These are phyloP conservation scores for Populus hybrid DNA, from an alignment of 441 rosid genomes.

Conservation along the genomic window DNA sequence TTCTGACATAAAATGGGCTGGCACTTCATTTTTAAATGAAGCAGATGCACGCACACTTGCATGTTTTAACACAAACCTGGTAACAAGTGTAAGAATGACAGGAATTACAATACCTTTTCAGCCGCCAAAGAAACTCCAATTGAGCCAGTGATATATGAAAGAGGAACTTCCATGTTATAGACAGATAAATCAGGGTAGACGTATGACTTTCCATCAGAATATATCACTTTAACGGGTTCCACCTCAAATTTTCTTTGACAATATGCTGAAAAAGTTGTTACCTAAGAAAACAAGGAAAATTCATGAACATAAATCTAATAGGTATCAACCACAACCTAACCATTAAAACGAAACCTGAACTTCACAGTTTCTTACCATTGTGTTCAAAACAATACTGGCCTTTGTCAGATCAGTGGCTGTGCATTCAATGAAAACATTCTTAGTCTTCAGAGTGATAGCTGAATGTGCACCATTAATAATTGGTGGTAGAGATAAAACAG, in stretches of 20 bases:
- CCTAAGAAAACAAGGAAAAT: conserved; percentile 38
- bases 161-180: conserved; percentile 71
- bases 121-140: conserved; percentile 75
- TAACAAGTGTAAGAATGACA: not conserved
- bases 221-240: conserved; percentile 87
- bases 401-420: conserved; percentile 93
- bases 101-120: conserved; percentile 56
- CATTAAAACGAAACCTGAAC: conserved; percentile 14
- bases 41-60: not conserved
- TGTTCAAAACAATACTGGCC: conserved; percentile 91
- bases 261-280: conserved; percentile 67
- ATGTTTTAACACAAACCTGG: not conserved
- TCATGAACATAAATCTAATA: not conserved
- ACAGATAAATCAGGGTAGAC: conserved; percentile 72
- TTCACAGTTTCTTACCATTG: conserved; percentile 55
- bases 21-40: not conserved
- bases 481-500: conserved; percentile 90
- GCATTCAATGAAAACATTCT: conserved; percentile 93
- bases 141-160: conserved; percentile 68
- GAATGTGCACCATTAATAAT: conserved; percentile 91
- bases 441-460: conserved; percentile 84
- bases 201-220: conserved; percentile 56
- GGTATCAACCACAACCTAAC: conserved; percentile 4
- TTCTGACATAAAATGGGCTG: not conserved
- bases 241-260: conserved; percentile 78